Conservation (phyloP, 2,329 filamentous ascomycete genomes). For the Thelonectria olida region DNA sequence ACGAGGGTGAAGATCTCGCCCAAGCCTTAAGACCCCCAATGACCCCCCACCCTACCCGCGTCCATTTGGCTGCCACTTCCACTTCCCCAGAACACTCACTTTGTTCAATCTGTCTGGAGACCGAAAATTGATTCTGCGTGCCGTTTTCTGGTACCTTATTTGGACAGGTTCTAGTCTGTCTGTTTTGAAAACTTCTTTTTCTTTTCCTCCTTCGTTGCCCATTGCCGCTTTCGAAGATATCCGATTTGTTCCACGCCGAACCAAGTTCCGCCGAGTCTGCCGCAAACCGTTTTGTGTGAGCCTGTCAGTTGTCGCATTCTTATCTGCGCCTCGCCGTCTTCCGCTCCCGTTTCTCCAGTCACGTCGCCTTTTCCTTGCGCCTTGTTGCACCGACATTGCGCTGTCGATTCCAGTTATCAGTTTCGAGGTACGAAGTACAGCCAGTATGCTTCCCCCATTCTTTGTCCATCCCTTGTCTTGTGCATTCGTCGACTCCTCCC, state of each 20-base stretch:
- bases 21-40: slow-evolving; percentile 25
- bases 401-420: not conserved
- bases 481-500: not conserved
- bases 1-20: slow-evolving; percentile 1
- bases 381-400: slow-evolving; percentile 5
- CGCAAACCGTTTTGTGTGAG: slow-evolving; percentile 5
- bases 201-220: not conserved
- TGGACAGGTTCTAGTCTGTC: not conserved
- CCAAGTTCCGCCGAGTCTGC: not conserved
- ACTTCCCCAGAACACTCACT: slow-evolving; percentile 27
- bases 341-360: slow-evolving; percentile 11
- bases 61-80: slow-evolving; percentile 22
- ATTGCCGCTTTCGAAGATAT: not conserved
- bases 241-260: not conserved
- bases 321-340: slow-evolving; percentile 1
- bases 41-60: slow-evolving; percentile 31
- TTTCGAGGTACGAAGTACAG: slow-evolving; percentile 1
- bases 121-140: slow-evolving; percentile 8
- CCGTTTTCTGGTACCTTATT: slow-evolving; percentile 7
- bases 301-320: slow-evolving; percentile 10
- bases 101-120: slow-evolving; percentile 1
- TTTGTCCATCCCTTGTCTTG: slow-evolving; percentile 2
- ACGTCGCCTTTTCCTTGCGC: slow-evolving; percentile 13
- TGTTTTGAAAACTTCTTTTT: not conserved
- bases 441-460: slow-evolving; percentile 14